Base-by-base conservation (phyloP, 139 green algal species). In the Chlamydomonas urium region DNA sequence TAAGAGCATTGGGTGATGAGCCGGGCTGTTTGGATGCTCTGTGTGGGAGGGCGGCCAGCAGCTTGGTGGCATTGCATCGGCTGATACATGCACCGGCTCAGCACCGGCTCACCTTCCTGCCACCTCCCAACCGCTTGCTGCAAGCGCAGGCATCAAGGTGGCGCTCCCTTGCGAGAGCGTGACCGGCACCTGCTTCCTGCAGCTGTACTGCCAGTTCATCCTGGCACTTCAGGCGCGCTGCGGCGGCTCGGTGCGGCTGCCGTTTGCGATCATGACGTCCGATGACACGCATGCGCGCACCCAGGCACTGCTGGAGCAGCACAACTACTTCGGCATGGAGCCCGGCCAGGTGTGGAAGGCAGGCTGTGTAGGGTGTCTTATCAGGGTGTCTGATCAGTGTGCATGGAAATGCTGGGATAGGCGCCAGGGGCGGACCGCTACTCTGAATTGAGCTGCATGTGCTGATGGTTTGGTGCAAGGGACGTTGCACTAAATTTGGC, bases 181-280 rank as follows among this genome's bases (percentile, higher is more conserved):
- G 37, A 92, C 73, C 26, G 85, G 81, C 32, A 76, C 61, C 17
- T 93, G 76, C 78, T 99, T 97, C 82, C 85, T 99, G 47, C 75
- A 97, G 84, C 77, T 93, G 28, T 99, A 99, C 79, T 91, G 34
- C 81, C 93, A 65, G 26, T 83, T 53, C 75, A 97, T 99, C 56
- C 76, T 97, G 69, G 94, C 93, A 4, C 81, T 98, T 47, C 58
- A 82, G 80, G 69, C 63, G 0, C 73, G 77, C 4, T 36, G 62
- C 35, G 75, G 58, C 28, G 37, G 59, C 26, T 38, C 61, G 31
- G 72, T 69, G 28, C 62, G 19, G 17, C 86, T 98, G 61, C 95
- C 94, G 3, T 82, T 99, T 36, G 92, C 87, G 47, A 98, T 99
- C 81, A 99, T 99, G 95, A 99, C 95, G 0, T 94, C 83, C 1